Evolutionary conservation across 2,329 filamentous ascomycete species (phyloP), one percentile per base, ranked within the genome.

Genomic region (Ambrosiella beaveri): DNA sequence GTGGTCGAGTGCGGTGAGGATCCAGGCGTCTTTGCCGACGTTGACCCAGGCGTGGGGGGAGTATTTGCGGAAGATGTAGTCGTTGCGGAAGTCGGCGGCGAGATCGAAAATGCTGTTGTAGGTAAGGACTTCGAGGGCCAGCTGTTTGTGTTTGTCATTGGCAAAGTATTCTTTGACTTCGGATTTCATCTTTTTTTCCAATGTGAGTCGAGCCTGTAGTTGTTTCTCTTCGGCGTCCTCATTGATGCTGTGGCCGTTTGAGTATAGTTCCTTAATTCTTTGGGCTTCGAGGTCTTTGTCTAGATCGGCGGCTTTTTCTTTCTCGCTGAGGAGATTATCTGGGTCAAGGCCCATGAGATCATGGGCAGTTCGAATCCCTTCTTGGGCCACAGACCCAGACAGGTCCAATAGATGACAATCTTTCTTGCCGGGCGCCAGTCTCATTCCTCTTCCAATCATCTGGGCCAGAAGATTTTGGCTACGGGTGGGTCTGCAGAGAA

Each of bases 321-420:
- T 81, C n/a, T 78, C 75, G 19, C 85, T 73, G 2, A 97, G 74
- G 2, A 96, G 65, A 66, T 91, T 84, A 36, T 79, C 76, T 1
- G 93, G 91, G 67, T 97, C 87, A 7, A 98, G 80, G 1, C 93
- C 93, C 64, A 97, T 96, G 1, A 98, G 74, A 0, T 93, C 96
- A 0, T 93, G 91, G 0, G 88, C 89, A 0, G 89, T 94, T 2
- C 95, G 79, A 56, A 98, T 86, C 3, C 93, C 93, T 0, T 27
- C 27, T 4, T 83, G 86, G 56, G 83, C 81, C 19, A 97, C 73
- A 41, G 83, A 88, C 0, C 90, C 85, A 0, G 97, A 93, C 81
- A 98, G 89, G 69, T 98, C 93, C 65, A 98, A 94, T 61, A 98
- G 76, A 68, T 97, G 93, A 64, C 93, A 98, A 66, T 97, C 81